Conservation (phyloP, 116 monocot genomes). For the Phalaenopsis hybrid region DNA sequence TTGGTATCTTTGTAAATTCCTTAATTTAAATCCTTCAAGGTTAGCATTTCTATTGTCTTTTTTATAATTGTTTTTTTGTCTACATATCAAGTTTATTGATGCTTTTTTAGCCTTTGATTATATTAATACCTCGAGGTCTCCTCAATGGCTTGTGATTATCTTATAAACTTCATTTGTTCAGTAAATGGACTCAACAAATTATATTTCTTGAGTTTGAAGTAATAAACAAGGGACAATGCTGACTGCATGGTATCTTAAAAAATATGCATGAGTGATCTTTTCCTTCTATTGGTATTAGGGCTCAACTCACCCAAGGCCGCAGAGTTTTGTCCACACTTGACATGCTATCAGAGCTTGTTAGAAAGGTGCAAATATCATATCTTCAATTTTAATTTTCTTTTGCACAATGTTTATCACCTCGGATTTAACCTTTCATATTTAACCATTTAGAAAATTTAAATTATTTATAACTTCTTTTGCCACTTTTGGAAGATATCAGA, state of each 20-base stretch:
- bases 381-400: background rate
- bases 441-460: background rate
- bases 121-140: too few species aligned
- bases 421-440: background rate
- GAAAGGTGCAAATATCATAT: constrained; percentile 33
- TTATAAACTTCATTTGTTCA: background rate
- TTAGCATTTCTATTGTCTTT: too few species aligned
- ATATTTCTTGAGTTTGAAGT: background rate
- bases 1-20: too few species aligned
- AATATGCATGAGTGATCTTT: background rate
- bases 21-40: too few species aligned
- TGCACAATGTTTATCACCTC: background rate
- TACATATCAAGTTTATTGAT: too few species aligned
- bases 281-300: constrained; percentile 26
- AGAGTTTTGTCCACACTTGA: constrained; percentile 70
- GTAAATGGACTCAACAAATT: background rate
- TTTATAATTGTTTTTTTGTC: too few species aligned
- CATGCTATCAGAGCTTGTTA: constrained; percentile 74
- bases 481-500: background rate
- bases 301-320: constrained; percentile 77
- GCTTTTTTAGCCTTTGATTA: too few species aligned
- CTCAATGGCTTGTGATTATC: background rate
- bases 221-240: background rate
- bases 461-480: background rate
- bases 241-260: background rate